Evolutionary conservation across 768 basidiomycete species (phyloP), one percentile per base, ranked within the genome.

Genomic region (Daedalea quercina): DNA sequence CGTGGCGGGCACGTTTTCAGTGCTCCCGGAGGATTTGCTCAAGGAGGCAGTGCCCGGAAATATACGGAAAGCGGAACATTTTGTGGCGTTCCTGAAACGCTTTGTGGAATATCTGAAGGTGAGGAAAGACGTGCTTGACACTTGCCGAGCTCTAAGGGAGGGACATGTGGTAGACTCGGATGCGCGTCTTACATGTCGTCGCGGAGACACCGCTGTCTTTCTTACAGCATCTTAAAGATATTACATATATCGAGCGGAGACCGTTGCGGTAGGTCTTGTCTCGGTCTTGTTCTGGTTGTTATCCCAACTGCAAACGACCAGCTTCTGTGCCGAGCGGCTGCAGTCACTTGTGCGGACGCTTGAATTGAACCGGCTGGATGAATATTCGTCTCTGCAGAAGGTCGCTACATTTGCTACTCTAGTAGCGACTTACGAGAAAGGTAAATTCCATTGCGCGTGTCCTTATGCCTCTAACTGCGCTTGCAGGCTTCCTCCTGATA

Each of bases 71-170:
- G 96, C 96, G 0, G 96, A 99, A 65, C 96, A 99, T 70, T 99
- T 99, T 62, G 92, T 97, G 15, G 95, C 96, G 0, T 99, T 99
- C 72, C 70, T 99, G 56, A 97, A 95, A 69, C 84, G 96, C 50
- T 96, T 99, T 64, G 93, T 99, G 23, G 96, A 99, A 71, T 99
- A 99, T 69, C 79, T 99, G 49, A 99, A 98, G 80, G 95, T 93
- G 47, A 17, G 61, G 28, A 35, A 44, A 34, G 41, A 37, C 20
- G n/a, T 2, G 17, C 22, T 33, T 31, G 44, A 17, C 45, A 20
- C 19, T 19, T 34, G 24, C 12, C 43, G 48, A n/a, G 52, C 57
- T 47, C 17, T 24, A 9, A 11, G 37, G 44, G 35, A 41, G 25
- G 37, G 25, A 40, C 34, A 40, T 41, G 24, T 26, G 22, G 19